Conservation (phyloP, 768 basidiomycete species). For the Strobilomyces confusus region DNA sequence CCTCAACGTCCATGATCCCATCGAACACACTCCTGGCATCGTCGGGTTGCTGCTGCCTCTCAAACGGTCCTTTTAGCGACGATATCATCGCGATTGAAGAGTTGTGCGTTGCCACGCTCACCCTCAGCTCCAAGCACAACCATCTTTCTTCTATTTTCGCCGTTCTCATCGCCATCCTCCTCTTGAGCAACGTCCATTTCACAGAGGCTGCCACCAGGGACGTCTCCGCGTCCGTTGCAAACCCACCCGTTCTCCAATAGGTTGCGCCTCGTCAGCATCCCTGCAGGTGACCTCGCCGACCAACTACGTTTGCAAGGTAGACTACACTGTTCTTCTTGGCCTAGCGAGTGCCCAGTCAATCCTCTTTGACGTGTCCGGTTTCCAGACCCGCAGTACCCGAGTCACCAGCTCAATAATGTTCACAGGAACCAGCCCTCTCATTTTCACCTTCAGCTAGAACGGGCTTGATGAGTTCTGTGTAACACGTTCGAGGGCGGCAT, state of each 20-base stretch:
- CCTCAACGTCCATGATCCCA: conserved; percentile 73
- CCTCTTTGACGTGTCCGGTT: conserved; percentile 79
- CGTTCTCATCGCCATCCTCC: conserved; percentile 74
- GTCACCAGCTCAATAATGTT: conserved; percentile 63
- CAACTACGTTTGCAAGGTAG: conserved; percentile 84
- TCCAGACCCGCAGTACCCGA: conserved; percentile 65
- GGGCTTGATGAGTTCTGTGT: conserved; percentile 82
- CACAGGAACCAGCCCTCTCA: conserved; percentile 57
- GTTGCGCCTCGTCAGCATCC: conserved; percentile 74
- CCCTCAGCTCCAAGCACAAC: conserved; percentile 86
- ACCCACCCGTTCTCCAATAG: conserved; percentile 55
- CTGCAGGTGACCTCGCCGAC: conserved; percentile 78
- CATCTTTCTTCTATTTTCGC: conserved; percentile 78
- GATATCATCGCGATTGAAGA: conserved; percentile 83
- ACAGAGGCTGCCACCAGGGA: conserved; percentile 66
- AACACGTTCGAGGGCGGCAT: conserved; percentile 68
- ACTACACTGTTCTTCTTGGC: conserved; percentile 77
- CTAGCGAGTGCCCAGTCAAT: conserved; percentile 63
- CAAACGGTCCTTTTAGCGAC: conserved; percentile 82
- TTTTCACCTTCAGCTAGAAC: conserved; percentile 76
- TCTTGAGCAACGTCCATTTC: conserved; percentile 81
- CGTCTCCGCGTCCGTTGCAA: conserved; percentile 55
- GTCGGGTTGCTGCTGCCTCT: conserved; percentile 87
- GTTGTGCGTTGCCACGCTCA: conserved; percentile 72
- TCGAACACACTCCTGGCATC: conserved; percentile 82